phyloP scores from a whole-genome alignment of 2,329 filamentous ascomycete genomes.

The Fusarium fujikuroi region DNA sequence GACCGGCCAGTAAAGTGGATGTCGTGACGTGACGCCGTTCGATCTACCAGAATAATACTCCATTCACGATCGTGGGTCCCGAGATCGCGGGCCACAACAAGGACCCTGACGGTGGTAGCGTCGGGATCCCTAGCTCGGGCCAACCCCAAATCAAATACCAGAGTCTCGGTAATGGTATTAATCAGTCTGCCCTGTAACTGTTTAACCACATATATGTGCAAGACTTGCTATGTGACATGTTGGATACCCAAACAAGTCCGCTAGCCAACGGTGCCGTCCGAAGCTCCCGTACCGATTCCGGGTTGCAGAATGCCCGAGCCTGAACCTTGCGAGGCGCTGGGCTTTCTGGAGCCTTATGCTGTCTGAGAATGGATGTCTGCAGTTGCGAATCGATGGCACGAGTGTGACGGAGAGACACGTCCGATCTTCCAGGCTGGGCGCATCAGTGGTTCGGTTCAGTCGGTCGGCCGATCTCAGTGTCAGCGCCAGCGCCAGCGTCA shows the following conservation, averaged over 20 bases:
- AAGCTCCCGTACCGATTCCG: constrained; percentile 15
- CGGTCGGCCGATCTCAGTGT: background rate
- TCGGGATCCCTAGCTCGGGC: constrained; percentile 27
- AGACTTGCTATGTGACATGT: constrained; percentile 7
- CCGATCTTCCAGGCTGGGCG: background rate
- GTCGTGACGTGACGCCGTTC: constrained; percentile 18
- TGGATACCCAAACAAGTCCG: constrained; percentile 6
- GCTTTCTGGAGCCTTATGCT: constrained; percentile 7
- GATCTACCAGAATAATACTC: constrained; percentile 29
- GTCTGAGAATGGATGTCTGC: background rate
- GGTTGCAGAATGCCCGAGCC: constrained; percentile 4
- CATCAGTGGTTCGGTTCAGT: constrained; percentile 9
- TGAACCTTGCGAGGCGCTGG: background rate
- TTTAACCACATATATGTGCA: background rate
- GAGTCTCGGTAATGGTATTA: background rate
- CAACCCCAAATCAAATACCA: constrained; percentile 1
- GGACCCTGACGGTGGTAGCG: constrained; percentile 42
- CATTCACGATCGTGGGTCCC: constrained; percentile 39
- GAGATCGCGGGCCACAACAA: constrained; percentile 35
- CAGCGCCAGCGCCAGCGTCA: background rate
- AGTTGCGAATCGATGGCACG: constrained; percentile 27
- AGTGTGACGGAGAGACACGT: constrained; percentile 16
- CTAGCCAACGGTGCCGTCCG: constrained; percentile 21
- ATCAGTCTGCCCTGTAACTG: background rate
- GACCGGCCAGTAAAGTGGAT: constrained; percentile 1